phyloP scores from a whole-genome alignment of 2,329 filamentous ascomycete genomes.

The Scytalidium sp. region DNA sequence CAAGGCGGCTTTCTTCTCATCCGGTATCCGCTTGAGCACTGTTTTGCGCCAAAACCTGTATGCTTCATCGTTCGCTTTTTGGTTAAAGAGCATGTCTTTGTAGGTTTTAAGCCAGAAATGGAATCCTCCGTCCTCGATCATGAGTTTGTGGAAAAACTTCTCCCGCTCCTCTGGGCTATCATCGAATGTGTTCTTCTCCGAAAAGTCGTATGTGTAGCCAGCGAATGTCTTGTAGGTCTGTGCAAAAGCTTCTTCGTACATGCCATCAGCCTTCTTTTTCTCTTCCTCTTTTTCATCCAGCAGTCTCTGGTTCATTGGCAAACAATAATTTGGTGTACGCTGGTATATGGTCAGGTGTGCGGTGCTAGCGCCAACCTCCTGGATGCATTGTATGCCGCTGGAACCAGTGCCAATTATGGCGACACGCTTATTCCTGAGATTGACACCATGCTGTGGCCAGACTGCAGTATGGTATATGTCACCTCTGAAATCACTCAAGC shows the following conservation, averaged over 20 bases:
- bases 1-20: constrained; percentile 40
- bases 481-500: constrained; percentile 22
- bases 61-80: constrained; percentile 38
- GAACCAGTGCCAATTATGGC: constrained; percentile 48
- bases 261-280: constrained; percentile 36
- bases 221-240: constrained; percentile 42
- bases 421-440: constrained; percentile 46
- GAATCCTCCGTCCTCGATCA: constrained; percentile 45
- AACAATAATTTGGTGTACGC: constrained; percentile 53
- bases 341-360: constrained; percentile 47
- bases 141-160: constrained; percentile 39
- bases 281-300: constrained; percentile 38
- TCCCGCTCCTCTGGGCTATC: constrained; percentile 40
- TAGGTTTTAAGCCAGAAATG: constrained; percentile 42
- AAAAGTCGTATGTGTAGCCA: constrained; percentile 49
- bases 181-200: constrained; percentile 40
- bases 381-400: constrained; percentile 21
- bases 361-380: constrained; percentile 33
- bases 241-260: constrained; percentile 39
- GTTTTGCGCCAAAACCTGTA: constrained; percentile 49
- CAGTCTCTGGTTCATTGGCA: constrained; percentile 53
- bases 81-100: constrained; percentile 39
- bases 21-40: constrained; percentile 38
- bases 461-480: constrained; percentile 23
- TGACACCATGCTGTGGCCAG: constrained; percentile 46